A percentile compares a stretch with the other conserved stretches of the same genome.
Evolutionary conservation across 116 monocot species (phyloP).

Genomic region (Posidonia oceanica): DNA sequence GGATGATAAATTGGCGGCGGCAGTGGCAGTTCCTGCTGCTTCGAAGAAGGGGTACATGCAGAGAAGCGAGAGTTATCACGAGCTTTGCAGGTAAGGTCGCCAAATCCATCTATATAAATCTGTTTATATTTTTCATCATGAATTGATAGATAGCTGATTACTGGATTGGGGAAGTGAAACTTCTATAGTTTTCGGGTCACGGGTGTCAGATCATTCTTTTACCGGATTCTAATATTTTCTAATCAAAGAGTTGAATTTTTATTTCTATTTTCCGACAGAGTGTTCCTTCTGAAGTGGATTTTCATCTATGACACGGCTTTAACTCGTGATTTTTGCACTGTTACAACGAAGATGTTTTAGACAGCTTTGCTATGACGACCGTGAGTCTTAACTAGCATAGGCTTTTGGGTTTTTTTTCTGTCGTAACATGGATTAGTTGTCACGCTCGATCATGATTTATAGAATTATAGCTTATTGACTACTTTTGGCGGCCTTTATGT

Average conservation of each 20-base stretch:
- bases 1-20: not conserved
- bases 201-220: too few species aligned
- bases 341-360: too few species aligned
- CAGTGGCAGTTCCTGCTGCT: not conserved
- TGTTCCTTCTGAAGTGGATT: not conserved
- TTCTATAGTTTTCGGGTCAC: too few species aligned
- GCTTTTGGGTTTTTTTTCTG: too few species aligned
- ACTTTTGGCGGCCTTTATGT: too few species aligned
- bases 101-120: not conserved
- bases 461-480: too few species aligned
- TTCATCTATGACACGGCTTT: not conserved
- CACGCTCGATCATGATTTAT: too few species aligned
- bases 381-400: too few species aligned
- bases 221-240: not conserved
- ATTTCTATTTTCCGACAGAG: not conserved
- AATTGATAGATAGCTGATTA: too few species aligned
- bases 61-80: slow-evolving; percentile 29
- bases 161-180: not conserved
- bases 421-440: too few species aligned
- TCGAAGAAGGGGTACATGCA: slow-evolving; percentile 20
- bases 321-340: not conserved
- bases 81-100: slow-evolving; percentile 34
- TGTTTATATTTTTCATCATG: not conserved
- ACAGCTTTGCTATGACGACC: too few species aligned
- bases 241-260: not conserved